A percentile compares a stretch with the other conserved stretches of the same genome.
These are phyloP conservation scores for Aspergillus sergii DNA, from an alignment of 2,329 filamentous ascomycete genomes.

Conservation along the genomic window DNA sequence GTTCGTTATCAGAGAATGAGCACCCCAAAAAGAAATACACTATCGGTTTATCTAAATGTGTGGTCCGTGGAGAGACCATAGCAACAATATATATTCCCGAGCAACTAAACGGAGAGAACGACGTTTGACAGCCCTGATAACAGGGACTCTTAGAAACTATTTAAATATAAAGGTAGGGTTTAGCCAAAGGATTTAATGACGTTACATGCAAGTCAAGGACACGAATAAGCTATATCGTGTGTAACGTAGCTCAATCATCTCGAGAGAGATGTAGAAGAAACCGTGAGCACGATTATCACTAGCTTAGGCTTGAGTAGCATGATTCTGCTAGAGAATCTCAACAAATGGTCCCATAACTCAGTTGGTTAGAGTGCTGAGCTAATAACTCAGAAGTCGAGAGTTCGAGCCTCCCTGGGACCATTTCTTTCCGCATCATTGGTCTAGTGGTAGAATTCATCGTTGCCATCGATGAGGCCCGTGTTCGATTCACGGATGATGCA, in stretches of 20 bases:
- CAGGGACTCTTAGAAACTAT: neutral
- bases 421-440: constrained; percentile 37
- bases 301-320: neutral
- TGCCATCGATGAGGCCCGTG: constrained; percentile 48
- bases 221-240: neutral
- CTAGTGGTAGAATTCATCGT: constrained; percentile 48
- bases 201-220: neutral
- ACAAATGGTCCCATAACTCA: constrained; percentile 4
- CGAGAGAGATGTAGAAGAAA: neutral
- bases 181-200: neutral
- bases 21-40: too few species aligned
- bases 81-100: neutral
- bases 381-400: constrained; percentile 7
- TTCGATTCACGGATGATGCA: constrained; percentile 50
- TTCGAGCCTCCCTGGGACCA: constrained; percentile 5
- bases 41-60: neutral
- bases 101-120: neutral
- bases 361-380: constrained; percentile 5
- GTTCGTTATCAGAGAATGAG: too few species aligned
- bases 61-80: neutral
- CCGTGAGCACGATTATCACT: neutral
- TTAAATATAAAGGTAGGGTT: neutral
- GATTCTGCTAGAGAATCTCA: neutral
- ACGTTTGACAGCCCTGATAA: neutral
- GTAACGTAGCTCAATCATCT: neutral